These are phyloP conservation scores for Penicillium diatomitis DNA, from an alignment of 495 filamentous ascomycete genomes.

Conservation along the genomic window DNA sequence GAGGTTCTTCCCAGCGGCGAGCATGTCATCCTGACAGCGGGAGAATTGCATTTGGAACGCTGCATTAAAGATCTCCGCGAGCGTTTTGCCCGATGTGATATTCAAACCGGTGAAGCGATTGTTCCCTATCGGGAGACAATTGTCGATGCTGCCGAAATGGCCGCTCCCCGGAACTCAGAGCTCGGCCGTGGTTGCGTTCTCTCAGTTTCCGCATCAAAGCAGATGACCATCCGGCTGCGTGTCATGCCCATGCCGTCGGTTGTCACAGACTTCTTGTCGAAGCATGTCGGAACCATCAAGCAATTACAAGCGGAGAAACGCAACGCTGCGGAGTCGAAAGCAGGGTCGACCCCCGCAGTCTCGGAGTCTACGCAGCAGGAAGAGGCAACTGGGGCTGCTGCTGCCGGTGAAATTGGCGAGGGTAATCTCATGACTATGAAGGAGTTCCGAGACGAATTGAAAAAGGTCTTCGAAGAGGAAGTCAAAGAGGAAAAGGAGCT, in stretches of 20 bases:
- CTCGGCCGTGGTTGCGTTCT: slow-evolving; percentile 78
- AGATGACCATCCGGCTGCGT: slow-evolving; percentile 68
- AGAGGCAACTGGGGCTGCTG: slow-evolving; percentile 25
- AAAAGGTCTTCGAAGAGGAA: slow-evolving; percentile 51
- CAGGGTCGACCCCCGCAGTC: slow-evolving; percentile 25
- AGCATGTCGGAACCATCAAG: slow-evolving; percentile 71
- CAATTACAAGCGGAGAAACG: slow-evolving; percentile 62
- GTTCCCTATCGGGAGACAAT: slow-evolving; percentile 95
- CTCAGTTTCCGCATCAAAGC: slow-evolving; percentile 70
- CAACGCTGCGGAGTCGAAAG: slow-evolving; percentile 30
- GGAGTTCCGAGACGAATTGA: slow-evolving; percentile 69
- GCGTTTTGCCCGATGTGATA: slow-evolving; percentile 88
- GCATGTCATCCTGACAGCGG: slow-evolving; percentile 90
- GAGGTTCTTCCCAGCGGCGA: slow-evolving; percentile 89
- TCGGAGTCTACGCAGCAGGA: slow-evolving; percentile 16
- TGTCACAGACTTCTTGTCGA: slow-evolving; percentile 78
- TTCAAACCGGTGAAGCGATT: slow-evolving; percentile 87
- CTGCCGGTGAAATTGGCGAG: slow-evolving; percentile 42
- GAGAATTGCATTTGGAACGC: slow-evolving; percentile 88
- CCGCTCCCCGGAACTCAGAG: slow-evolving; percentile 74
- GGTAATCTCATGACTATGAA: slow-evolving; percentile 51
- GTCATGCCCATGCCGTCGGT: slow-evolving; percentile 68
- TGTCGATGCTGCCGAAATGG: slow-evolving; percentile 80
- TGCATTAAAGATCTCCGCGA: slow-evolving; percentile 91
- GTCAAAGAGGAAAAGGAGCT: slow-evolving; percentile 55